phyloP scores from a whole-genome alignment of 176 grass and related monocot species.

The Echinochloa phyllopogon region DNA sequence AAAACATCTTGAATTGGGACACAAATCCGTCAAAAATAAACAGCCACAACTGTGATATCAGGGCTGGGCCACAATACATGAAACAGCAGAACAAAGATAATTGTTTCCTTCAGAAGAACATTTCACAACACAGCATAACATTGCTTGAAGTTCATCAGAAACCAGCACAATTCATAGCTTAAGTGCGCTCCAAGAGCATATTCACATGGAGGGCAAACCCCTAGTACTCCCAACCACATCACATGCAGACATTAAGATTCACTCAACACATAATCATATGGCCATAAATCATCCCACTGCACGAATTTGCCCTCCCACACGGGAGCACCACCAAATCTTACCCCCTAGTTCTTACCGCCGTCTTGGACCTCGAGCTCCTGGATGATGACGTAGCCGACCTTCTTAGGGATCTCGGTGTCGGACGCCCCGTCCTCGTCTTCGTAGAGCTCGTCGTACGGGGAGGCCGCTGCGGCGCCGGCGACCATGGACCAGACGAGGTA shows the following conservation, averaged over 20 bases:
- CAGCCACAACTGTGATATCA: not conserved
- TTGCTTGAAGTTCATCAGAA: conserved; percentile 31
- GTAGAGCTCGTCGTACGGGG: conserved; percentile 56
- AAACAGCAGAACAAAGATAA: not conserved
- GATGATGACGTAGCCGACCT: conserved; percentile 70
- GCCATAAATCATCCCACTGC: not conserved
- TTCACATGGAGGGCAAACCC: conserved; percentile 37
- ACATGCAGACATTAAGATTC: conserved; percentile 22
- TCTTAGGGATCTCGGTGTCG: conserved; percentile 69
- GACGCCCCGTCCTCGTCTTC: conserved; percentile 48
- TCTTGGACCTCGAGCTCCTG: conserved; percentile 42
- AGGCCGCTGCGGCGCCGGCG: conserved; percentile 41
- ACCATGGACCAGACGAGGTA: conserved; percentile 68
- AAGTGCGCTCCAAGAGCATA: conserved; percentile 24
- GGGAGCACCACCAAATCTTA: conserved; percentile 39
- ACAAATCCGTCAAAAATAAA: not conserved
- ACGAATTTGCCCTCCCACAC: not conserved
- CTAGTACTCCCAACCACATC: conserved; percentile 9
- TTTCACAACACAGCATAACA: conserved; percentile 17
- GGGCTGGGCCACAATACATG: not conserved
- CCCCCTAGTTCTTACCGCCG: conserved; percentile 66
- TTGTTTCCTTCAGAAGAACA: conserved; percentile 18
- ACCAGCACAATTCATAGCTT: conserved; percentile 25
- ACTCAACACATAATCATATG: not conserved
- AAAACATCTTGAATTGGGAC: not conserved